Conservation (phyloP, 352 stramenopile genomes). For the Globisporangium rhizosaccharum region DNA sequence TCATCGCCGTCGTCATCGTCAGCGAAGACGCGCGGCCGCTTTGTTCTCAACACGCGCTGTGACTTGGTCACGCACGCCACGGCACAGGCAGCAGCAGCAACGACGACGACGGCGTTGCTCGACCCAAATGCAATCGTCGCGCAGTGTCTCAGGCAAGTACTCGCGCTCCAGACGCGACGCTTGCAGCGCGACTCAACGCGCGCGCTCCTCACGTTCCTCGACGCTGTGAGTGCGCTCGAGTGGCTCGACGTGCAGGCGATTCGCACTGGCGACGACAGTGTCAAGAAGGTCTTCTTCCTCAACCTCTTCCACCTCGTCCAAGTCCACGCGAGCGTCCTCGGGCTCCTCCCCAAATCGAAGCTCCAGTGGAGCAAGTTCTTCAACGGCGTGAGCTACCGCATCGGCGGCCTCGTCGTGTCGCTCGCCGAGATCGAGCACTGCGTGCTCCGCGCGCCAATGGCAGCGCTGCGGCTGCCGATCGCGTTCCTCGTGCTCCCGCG, state of each 20-base stretch:
- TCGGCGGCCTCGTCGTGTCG: slow-evolving; percentile 38
- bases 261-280: slow-evolving; percentile 10
- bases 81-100: not conserved
- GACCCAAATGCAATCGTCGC: slow-evolving; percentile 19
- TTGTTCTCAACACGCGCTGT: slow-evolving; percentile 44
- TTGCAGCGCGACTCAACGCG: slow-evolving; percentile 20
- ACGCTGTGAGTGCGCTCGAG: slow-evolving; percentile 28
- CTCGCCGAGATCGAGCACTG: slow-evolving; percentile 56
- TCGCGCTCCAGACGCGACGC: slow-evolving; percentile 16
- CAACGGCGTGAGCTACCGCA: slow-evolving; percentile 45
- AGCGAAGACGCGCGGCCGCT: slow-evolving; percentile 20
- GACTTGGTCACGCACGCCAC: slow-evolving; percentile 16
- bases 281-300: slow-evolving; percentile 43
- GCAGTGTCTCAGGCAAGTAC: slow-evolving; percentile 9
- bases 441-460: slow-evolving; percentile 39
- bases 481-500: slow-evolving; percentile 40
- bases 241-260: slow-evolving; percentile 20
- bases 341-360: slow-evolving; percentile 38
- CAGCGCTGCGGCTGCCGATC: slow-evolving; percentile 29
- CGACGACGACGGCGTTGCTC: not conserved
- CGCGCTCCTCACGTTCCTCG: slow-evolving; percentile 33
- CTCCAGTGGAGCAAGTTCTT: slow-evolving; percentile 55
- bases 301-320: slow-evolving; percentile 55
- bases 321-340: slow-evolving; percentile 36
- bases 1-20: not conserved